Evolutionary conservation across 495 filamentous ascomycete genomes (phyloP).

Genomic region (Aspergillus bertholletiae): DNA sequence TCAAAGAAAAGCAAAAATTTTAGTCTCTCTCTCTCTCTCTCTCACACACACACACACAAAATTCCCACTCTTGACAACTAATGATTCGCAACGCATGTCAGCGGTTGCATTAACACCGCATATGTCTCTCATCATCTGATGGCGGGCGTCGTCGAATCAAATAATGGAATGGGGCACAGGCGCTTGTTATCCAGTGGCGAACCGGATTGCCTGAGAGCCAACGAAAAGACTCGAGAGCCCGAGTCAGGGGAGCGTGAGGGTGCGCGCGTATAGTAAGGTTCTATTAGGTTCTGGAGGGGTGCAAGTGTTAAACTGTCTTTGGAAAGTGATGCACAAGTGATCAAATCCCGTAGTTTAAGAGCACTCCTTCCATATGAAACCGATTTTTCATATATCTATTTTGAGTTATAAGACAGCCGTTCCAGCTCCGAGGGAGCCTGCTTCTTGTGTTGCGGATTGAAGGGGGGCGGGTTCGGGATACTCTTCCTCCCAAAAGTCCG

Average conservation of each 20-base stretch:
- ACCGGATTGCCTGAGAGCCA: constrained; percentile 13
- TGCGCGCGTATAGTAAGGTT: constrained; percentile 1
- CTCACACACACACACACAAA: too few species aligned
- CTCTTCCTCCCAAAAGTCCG: not conserved
- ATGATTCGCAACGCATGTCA: constrained; percentile 13
- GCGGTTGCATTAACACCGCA: constrained; percentile 35
- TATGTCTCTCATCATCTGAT: constrained; percentile 34
- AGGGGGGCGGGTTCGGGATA: not conserved
- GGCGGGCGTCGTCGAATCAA: constrained; percentile 18
- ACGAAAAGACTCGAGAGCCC: constrained; percentile 6
- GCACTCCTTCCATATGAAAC: not conserved
- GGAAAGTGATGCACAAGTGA: not conserved
- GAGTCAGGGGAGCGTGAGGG: constrained; percentile 3
- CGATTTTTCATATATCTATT: too few species aligned
- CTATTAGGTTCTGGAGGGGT: constrained; percentile 1
- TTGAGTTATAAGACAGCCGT: too few species aligned
- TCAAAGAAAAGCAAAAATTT: too few species aligned
- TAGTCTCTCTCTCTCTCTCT: not conserved
- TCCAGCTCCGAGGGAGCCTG: too few species aligned
- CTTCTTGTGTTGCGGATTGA: not conserved
- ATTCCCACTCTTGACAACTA: constrained; percentile 7
- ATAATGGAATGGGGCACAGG: constrained; percentile 11
- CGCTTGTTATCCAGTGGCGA: constrained; percentile 16
- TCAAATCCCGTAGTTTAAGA: not conserved
- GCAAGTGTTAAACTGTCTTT: not conserved